Base-by-base conservation (phyloP, 768 basidiomycete genomes). In the Artomyces pyxidatus region DNA sequence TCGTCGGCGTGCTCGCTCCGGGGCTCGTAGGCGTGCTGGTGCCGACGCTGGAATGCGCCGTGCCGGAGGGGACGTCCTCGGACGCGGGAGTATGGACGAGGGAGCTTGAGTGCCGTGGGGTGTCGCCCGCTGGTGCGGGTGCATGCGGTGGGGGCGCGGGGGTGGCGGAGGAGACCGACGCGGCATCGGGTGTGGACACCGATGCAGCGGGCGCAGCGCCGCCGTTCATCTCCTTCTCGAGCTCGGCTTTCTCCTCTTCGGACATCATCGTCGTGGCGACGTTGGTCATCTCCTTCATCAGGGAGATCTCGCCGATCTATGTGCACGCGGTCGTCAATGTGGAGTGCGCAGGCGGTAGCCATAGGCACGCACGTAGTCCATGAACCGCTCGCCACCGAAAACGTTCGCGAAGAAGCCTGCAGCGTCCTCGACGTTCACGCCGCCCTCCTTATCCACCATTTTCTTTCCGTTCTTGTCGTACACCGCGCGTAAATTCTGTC, bases 391-490 rank as follows among this genome's bases (percentile, higher is more conserved):
- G 21, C 96, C 95, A 45, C 93, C 93, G 63, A 99, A 99, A 14
- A 98, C 88, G 60, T 88, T 85, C 17, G 89, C 86, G 61, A 99
- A 99, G 74, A 99, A 88, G 50, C 88, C 86, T 30, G 88, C 85
- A 3, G 96, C 92, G 60, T 99, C 94, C 40, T 91, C 87, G 77
- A 94, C 86, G 35, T 75, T 81, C 39, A 77, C 62, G 14, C 73
- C 78, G n/a, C 86, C 83, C 58, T 89, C 87, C 60, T 83, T 85
- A 65, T 88, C 88, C 58, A 85, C 89, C 78, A 87, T 89, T 43
- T 81, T 77, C 67, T 88, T 90, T 38, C 96, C 96, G 71, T 95
- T 85, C 71, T 91, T 92, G 66, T 99, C 93, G 61, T 99, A 99
- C 19, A 92, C 86, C 0, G 80, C 79, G 39, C 95, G 80, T 38